A percentile compares a stretch with the other conserved stretches of the same genome.
Conservation (phyloP, 2,329 filamentous ascomycete genomes). For the Exophiala phaeomuriformis region DNA sequence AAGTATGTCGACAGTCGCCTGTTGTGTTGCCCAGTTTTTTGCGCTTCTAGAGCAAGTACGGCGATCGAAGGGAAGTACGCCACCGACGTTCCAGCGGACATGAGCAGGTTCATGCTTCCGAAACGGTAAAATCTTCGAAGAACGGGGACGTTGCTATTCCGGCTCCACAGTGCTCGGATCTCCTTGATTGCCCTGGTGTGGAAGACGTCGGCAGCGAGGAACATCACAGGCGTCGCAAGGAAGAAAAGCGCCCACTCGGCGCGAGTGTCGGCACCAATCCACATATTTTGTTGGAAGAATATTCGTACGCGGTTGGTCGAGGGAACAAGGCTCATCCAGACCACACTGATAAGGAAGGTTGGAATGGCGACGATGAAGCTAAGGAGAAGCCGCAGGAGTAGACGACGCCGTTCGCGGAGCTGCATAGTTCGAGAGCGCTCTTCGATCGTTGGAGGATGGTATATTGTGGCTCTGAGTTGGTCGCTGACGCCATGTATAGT, state of each 20-base stretch:
- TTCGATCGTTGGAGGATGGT: slow-evolving; percentile 75
- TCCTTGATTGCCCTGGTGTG: slow-evolving; percentile 74
- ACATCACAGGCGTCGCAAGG: slow-evolving; percentile 77
- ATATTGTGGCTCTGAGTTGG: slow-evolving; percentile 60
- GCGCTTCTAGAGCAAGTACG: slow-evolving; percentile 59
- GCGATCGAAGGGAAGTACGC: slow-evolving; percentile 78
- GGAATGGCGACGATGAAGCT: slow-evolving; percentile 67
- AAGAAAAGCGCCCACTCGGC: slow-evolving; percentile 73
- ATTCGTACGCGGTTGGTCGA: slow-evolving; percentile 50
- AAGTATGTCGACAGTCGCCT: slow-evolving; percentile 56
- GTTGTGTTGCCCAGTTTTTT: slow-evolving; percentile 1
- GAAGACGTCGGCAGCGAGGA: slow-evolving; percentile 79
- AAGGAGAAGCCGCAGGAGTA: slow-evolving; percentile 63
- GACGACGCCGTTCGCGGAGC: slow-evolving; percentile 58
- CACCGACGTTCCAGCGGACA: slow-evolving; percentile 79
- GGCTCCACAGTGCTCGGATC: slow-evolving; percentile 67
- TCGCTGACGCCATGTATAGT: slow-evolving; percentile 60
- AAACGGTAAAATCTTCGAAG: slow-evolving; percentile 79
- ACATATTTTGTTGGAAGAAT: slow-evolving; percentile 64
- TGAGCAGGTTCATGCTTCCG: slow-evolving; percentile 92
- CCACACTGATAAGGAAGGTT: slow-evolving; percentile 77
- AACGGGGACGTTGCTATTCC: slow-evolving; percentile 63
- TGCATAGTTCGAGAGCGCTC: slow-evolving; percentile 70
- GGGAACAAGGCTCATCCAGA: slow-evolving; percentile 79
- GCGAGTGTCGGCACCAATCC: slow-evolving; percentile 62